These are phyloP conservation scores for Colletotrichum lindemuthianum DNA, from an alignment of 2,329 filamentous ascomycete species.

Conservation along the genomic window DNA sequence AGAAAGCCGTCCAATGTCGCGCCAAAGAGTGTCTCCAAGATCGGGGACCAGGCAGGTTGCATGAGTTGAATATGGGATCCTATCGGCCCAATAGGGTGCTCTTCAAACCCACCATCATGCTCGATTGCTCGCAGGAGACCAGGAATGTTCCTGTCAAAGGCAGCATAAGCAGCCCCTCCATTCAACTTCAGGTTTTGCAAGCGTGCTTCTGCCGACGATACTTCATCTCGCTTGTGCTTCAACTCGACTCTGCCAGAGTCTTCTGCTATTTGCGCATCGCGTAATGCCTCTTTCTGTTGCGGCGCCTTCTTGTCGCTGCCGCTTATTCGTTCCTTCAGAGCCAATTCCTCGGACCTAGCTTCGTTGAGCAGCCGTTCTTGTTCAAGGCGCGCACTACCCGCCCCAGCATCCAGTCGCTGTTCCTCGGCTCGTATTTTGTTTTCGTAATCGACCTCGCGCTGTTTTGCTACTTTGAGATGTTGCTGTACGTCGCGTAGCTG, in stretches of 20 bases:
- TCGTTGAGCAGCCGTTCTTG: slow-evolving; percentile 44
- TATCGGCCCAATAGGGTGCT: slow-evolving; percentile 84
- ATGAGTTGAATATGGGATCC: slow-evolving; percentile 80
- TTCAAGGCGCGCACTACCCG: slow-evolving; percentile 73
- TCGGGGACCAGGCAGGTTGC: slow-evolving; percentile 83
- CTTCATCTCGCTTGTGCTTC: slow-evolving; percentile 37
- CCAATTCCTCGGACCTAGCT: slow-evolving; percentile 37
- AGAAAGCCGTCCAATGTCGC: slow-evolving; percentile 78
- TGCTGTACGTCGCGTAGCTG: slow-evolving; percentile 70
- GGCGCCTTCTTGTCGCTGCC: slow-evolving; percentile 7
- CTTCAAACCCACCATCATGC: slow-evolving; percentile 73
- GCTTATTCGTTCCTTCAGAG: slow-evolving; percentile 31
- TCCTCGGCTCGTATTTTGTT: slow-evolving; percentile 65
- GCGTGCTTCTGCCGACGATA: slow-evolving; percentile 24
- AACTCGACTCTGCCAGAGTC: slow-evolving; percentile 7
- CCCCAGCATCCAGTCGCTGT: slow-evolving; percentile 70
- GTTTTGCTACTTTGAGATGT: slow-evolving; percentile 64
- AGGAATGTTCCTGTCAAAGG: slow-evolving; percentile 71
- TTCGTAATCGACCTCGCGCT: slow-evolving; percentile 56
- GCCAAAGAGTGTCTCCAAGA: slow-evolving; percentile 84
- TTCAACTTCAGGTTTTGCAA: slow-evolving; percentile 24
- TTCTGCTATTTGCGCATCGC: slow-evolving; percentile 9
- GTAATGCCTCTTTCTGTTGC: slow-evolving; percentile 8
- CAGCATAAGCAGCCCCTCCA: slow-evolving; percentile 66
- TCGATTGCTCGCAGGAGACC: slow-evolving; percentile 75